Base-by-base conservation (phyloP, 2,329 filamentous ascomycete genomes). In the Colletotrichum sp. region DNA sequence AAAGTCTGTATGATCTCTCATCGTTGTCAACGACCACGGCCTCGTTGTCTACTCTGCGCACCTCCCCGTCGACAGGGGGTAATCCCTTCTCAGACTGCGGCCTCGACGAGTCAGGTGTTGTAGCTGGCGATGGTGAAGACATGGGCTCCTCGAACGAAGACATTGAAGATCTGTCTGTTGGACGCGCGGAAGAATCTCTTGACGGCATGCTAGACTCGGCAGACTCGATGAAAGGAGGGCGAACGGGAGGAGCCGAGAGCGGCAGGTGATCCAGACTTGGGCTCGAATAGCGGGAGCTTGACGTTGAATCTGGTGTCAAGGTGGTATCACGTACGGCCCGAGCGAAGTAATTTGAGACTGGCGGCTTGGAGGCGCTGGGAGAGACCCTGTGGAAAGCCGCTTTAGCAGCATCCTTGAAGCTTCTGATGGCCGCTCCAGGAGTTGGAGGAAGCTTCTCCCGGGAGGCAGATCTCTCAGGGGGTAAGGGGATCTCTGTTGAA, bases 61-160 rank as follows among this genome's bases (percentile, higher is more conserved):
- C 21, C 39, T 78, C 77, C 26, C 64, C 76, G 10, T 73, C 72
- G 26, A 69, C 32, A 16, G 67, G 79, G 1, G 81, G 79, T 21
- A 83, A 75, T 1, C 81, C 82, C 77, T 82, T 84, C 68, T 86
- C 85, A 1, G 86, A 88, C 64, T 86, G 83, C 1, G 86, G 84
- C 15, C 85, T 82, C 1, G 86, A 86, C 0, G 84, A 85, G 69
- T 85, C 82, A 1, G 86, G 86, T 6, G 86, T 87, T 70, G 85
- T 85, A 21, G 82, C 80, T 9, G 79, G 78, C 2, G 85, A 84
- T 0, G 81, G 71, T 8, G 85, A 84, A 21, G 82, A 84, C 15
- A 84, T 39, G 1, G 55, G 80, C 6, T 83, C 85, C 6, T 87
- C 86, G 1, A 83, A 85, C 67, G 82, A 84, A 6, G 85, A 85